Evolutionary conservation across 768 basidiomycete genomes (phyloP).

Genomic region (Wakefieldia striispora): DNA sequence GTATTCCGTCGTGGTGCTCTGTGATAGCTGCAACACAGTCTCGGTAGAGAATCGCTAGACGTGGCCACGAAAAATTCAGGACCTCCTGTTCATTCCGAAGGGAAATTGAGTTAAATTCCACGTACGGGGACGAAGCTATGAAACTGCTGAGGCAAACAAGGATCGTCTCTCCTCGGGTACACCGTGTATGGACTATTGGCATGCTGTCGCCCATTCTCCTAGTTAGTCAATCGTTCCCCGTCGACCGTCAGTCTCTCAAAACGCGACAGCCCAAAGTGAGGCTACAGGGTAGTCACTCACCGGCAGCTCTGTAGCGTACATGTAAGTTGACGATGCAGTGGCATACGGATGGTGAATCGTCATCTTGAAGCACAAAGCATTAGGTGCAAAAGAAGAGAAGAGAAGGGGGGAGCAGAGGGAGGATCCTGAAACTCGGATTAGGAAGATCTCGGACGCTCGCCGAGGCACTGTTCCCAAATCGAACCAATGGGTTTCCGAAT

Average conservation of each 20-base stretch:
- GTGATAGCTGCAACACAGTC: slow-evolving; percentile 12
- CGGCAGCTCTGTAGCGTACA: slow-evolving; percentile 24
- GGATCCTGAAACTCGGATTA: background rate
- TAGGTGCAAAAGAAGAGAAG: slow-evolving; percentile 5
- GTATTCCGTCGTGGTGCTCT: slow-evolving; percentile 7
- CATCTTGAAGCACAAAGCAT: slow-evolving; percentile 26
- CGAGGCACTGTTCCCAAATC: background rate
- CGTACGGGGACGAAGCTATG: slow-evolving; percentile 30
- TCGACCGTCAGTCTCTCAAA: background rate
- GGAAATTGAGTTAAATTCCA: background rate
- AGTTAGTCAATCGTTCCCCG: background rate
- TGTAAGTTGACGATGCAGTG: slow-evolving; percentile 24
- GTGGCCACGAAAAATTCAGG: too few species aligned
- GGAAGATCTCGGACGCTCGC: background rate
- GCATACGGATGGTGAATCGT: slow-evolving; percentile 31
- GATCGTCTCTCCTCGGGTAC: background rate
- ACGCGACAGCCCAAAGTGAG: background rate
- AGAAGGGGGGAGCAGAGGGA: background rate
- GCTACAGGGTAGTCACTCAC: slow-evolving; percentile 10
- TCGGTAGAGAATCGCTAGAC: slow-evolving; percentile 29
- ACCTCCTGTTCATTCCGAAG: background rate
- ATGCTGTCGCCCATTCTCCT: slow-evolving; percentile 8
- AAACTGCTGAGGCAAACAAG: slow-evolving; percentile 16
- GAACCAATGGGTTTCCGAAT: slow-evolving; percentile 4
- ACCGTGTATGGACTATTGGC: background rate